A percentile compares a stretch with the other conserved stretches of the same genome.
These are phyloP conservation scores for Juncus inflexus DNA, from an alignment of 176 grass and related monocot species.

Conservation along the genomic window DNA sequence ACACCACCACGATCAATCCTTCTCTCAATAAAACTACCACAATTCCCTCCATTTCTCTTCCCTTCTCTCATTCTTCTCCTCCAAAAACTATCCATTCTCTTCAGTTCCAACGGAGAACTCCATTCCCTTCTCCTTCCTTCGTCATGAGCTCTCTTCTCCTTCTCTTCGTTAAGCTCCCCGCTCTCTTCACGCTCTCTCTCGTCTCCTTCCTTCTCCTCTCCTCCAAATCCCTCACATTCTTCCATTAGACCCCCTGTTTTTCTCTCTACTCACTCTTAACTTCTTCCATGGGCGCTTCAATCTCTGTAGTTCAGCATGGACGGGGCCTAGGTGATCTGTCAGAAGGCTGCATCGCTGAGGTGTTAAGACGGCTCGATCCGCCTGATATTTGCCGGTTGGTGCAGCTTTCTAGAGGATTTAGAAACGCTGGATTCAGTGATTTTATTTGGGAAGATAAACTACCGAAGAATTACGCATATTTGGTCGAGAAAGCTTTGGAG, in stretches of 20 bases:
- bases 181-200: constrained; percentile 17
- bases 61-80: constrained; percentile 22
- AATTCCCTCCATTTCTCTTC: constrained; percentile 3
- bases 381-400: constrained; percentile 77
- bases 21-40: constrained; percentile 17
- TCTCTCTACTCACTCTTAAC: not conserved
- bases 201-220: constrained; percentile 58
- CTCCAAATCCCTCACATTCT: constrained; percentile 83
- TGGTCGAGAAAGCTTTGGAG: constrained; percentile 39
- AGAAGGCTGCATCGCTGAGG: constrained; percentile 86
- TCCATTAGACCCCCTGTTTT: constrained; percentile 29
- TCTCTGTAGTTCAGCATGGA: constrained; percentile 21
- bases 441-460: constrained; percentile 84
- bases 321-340: constrained; percentile 66
- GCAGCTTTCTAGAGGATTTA: constrained; percentile 64
- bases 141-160: constrained; percentile 42
- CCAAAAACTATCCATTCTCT: constrained; percentile 17
- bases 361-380: constrained; percentile 72
- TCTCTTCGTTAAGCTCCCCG: constrained; percentile 30
- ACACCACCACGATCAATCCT: no score
- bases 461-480: constrained; percentile 64
- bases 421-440: constrained; percentile 60
- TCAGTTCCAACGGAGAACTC: constrained; percentile 32
- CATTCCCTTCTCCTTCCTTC: constrained; percentile 30
- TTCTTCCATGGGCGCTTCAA: constrained; percentile 48